Conservation (phyloP, 169 alveolate species). For the Cryptosporidium meleagridis region DNA sequence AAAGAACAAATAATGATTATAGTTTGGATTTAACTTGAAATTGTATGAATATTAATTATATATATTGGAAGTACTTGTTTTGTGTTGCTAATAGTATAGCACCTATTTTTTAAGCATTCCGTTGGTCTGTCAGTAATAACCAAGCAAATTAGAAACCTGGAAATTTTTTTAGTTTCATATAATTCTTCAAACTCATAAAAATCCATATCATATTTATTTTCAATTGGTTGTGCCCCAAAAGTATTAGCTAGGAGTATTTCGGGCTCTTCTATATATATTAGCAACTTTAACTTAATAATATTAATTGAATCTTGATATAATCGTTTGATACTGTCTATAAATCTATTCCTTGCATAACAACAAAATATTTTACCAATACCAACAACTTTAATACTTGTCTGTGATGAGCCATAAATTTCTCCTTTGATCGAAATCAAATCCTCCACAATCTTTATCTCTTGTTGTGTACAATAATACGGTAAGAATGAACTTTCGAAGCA, state of each 20-base stretch:
- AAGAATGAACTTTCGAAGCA: slow-evolving; percentile 50
- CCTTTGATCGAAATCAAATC: slow-evolving; percentile 25
- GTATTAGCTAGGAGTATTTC: slow-evolving; percentile 45
- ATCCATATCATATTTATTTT: background rate
- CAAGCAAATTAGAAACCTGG: slow-evolving; percentile 61
- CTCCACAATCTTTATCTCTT: slow-evolving; percentile 9
- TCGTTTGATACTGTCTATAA: slow-evolving; percentile 5
- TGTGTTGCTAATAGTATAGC: slow-evolving; percentile 1
- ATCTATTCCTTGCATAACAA: slow-evolving; percentile 49
- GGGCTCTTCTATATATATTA: slow-evolving; percentile 46
- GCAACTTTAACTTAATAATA: slow-evolving; percentile 26
- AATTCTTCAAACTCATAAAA: background rate
- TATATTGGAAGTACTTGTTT: slow-evolving; percentile 49
- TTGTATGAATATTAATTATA: slow-evolving; percentile 25
- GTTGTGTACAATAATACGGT: slow-evolving; percentile 29
- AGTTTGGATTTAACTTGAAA: background rate
- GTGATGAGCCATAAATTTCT: background rate
- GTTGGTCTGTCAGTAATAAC: background rate
- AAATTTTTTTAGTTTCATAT: slow-evolving; percentile 13
- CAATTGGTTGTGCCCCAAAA: slow-evolving; percentile 26
- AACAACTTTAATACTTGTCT: background rate
- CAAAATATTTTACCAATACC: slow-evolving; percentile 46
- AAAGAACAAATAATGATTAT: background rate
- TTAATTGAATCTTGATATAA: background rate
- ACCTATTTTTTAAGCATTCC: background rate